Evolutionary conservation across 2,329 filamentous ascomycete genomes (phyloP).

Genomic region (Ustilaginoidea virens): DNA sequence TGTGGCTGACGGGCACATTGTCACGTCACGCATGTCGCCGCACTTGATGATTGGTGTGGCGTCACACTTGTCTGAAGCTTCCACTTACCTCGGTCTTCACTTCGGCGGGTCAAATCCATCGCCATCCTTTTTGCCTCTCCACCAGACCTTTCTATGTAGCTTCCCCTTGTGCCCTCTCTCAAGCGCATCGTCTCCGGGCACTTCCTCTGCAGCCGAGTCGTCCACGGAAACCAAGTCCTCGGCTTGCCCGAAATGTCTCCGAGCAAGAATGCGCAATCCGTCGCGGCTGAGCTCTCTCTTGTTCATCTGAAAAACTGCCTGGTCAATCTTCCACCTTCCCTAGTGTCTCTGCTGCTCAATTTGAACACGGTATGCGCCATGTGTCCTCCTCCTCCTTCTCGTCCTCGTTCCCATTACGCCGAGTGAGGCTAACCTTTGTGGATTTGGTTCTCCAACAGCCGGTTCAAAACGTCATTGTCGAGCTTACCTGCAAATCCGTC

Average conservation of each 20-base stretch:
- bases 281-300: constrained; percentile 69
- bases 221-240: constrained; percentile 1
- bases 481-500: constrained; percentile 56
- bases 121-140: no score
- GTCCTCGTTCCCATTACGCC: no score
- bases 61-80: no score
- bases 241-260: constrained; percentile 24
- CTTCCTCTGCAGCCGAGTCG: not conserved
- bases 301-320: constrained; percentile 87
- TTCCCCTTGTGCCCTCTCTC: no score
- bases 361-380: constrained; percentile 63
- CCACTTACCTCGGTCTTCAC: no score
- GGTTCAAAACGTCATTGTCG: constrained; percentile 90
- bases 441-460: constrained; percentile 34
- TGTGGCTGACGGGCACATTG: no score
- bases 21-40: no score
- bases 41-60: no score
- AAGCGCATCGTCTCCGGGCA: not conserved
- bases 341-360: constrained; percentile 76
- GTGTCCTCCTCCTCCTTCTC: constrained; percentile 8
- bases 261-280: constrained; percentile 42
- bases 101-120: no score
- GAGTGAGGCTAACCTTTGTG: no score
- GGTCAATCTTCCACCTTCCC: constrained; percentile 74
- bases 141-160: no score